Base-by-base conservation (phyloP, 352 stramenopile species). In the Phytophthora rubi region DNA sequence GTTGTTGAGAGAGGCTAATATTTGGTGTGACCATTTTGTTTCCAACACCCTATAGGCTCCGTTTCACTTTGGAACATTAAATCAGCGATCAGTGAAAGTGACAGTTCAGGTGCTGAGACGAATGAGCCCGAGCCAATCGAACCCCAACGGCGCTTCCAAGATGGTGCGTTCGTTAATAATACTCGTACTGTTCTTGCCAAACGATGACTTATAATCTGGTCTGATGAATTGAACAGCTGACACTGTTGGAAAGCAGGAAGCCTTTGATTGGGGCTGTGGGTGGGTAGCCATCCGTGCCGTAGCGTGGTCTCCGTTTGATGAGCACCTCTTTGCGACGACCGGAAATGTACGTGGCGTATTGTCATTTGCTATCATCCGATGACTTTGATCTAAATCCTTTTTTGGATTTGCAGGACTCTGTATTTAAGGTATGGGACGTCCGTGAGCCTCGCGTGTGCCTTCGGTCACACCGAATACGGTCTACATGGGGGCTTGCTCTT, bases 391-490 rank as follows among this genome's bases (percentile, higher is more conserved):
- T 49, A 65, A 54, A 16, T 16, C 15, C 6, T 30, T 28, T 13
- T 18, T 10, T 58, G 9, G 9, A 42, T 33, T 53, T 62, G 3
- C 37, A 96, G 88, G 89, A 96, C 68, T 92, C 86, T 2, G 54
- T 88, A 13, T 90, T 96, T 58, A 94, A 94, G 39, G 68, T 96
- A 12, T 96, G 89, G 89, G 89, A 96, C 63, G 73, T 95, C 23
- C 84, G 89, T 52, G 87, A 96, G 53, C 84, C 89, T 44, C 83
- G 88, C 6, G 80, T 93, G 13, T 92, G 83, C 51, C 68, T 95
- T 10, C 83, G 89, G 1, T 92, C 89, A 48, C 87, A 96, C 53
- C 87, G 89, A 47, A 91, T 94, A 57, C 83, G 86, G 13, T 92
- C 85, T 8, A 94, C 89, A 7, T 96, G 88, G 88, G 89, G 86